Evolutionary conservation across 352 stramenopile species (phyloP).

Genomic region (Pythium phragmiticola): DNA sequence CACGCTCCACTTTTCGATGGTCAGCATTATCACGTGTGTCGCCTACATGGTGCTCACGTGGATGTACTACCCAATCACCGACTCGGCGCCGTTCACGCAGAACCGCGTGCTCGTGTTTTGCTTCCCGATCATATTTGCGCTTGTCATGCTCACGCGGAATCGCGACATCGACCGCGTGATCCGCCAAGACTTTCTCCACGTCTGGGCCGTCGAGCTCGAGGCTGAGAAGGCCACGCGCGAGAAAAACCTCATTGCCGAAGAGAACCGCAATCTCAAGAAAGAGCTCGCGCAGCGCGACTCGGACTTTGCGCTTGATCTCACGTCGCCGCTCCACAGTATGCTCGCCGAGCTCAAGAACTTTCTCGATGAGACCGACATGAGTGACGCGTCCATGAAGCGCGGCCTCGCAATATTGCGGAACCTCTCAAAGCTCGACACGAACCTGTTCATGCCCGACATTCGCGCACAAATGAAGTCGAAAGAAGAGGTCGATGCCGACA

Average conservation of each 20-base stretch:
- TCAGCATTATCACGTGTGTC: slow-evolving; percentile 49
- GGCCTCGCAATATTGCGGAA: slow-evolving; percentile 65
- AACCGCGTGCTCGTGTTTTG: slow-evolving; percentile 67
- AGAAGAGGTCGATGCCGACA: slow-evolving; percentile 77
- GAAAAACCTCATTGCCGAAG: slow-evolving; percentile 80
- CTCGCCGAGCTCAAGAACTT: slow-evolving; percentile 79
- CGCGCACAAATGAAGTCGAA: slow-evolving; percentile 79
- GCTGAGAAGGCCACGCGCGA: slow-evolving; percentile 67
- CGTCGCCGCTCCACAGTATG: slow-evolving; percentile 65
- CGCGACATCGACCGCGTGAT: slow-evolving; percentile 76
- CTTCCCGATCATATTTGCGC: slow-evolving; percentile 65
- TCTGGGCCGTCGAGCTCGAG: slow-evolving; percentile 73
- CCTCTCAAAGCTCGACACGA: slow-evolving; percentile 74
- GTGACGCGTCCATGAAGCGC: slow-evolving; percentile 47
- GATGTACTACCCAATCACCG: slow-evolving; percentile 62
- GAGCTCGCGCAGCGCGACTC: slow-evolving; percentile 70
- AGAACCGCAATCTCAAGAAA: slow-evolving; percentile 79
- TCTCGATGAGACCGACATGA: slow-evolving; percentile 68
- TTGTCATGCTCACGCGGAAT: slow-evolving; percentile 71
- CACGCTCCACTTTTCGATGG: slow-evolving; percentile 63
- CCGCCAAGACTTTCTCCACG: slow-evolving; percentile 77
- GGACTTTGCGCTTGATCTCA: slow-evolving; percentile 74
- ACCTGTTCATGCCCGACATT: slow-evolving; percentile 82
- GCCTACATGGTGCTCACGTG: slow-evolving; percentile 64
- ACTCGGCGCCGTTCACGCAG: slow-evolving; percentile 59